Base-by-base conservation (phyloP, 345 rosid genomes). In the Schrenkiella parvula region DNA sequence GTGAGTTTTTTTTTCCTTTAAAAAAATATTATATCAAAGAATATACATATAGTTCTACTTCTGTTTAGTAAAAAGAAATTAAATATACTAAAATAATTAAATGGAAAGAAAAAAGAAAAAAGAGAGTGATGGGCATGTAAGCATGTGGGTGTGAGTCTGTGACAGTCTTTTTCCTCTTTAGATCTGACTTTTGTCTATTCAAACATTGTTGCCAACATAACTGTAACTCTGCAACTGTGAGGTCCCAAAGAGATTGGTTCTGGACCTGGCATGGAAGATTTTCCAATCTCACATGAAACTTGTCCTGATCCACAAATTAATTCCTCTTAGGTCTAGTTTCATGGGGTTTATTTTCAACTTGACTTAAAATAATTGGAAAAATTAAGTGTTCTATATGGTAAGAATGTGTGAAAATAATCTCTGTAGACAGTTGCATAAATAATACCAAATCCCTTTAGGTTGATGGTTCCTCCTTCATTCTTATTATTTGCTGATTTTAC, bases 131-230 rank as follows among this genome's bases (percentile, higher is more conserved):
- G 79, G 42, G 74, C 69, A 68, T 67, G 78, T 74, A 59, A 38
- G 44, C 73, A 74, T 68, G 79, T 75, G 79, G 66, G 52, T 75
- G 59, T 55, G 43, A 75, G 80, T 56, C 35, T 76, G 66, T 55
- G 80, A 70, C 61, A 38, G 79, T 70, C 66, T 47, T 42, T 64
- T 61, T 68, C 70, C 35, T 22, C 63, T 68, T 54, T 55, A 55
- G 71, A 70, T 76, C 72, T 76, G 76, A 76, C 76, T 70, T 71
- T 70, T 70, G 73, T 69, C 65, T 37, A 28, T 70, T 70, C 71
- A 70, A 62, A 56, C 80, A 76, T 47, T 64, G 80, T 76, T 70
- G 80, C 66, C 64, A 62, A 69, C 75, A 32, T 48, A 54, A 51
- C 63, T 31, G 56, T 60, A 51, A 67, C 65, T 64, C 66, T 64